These are phyloP conservation scores for Lentithecium fluviatile DNA, from an alignment of 495 filamentous ascomycete genomes.

Conservation along the genomic window DNA sequence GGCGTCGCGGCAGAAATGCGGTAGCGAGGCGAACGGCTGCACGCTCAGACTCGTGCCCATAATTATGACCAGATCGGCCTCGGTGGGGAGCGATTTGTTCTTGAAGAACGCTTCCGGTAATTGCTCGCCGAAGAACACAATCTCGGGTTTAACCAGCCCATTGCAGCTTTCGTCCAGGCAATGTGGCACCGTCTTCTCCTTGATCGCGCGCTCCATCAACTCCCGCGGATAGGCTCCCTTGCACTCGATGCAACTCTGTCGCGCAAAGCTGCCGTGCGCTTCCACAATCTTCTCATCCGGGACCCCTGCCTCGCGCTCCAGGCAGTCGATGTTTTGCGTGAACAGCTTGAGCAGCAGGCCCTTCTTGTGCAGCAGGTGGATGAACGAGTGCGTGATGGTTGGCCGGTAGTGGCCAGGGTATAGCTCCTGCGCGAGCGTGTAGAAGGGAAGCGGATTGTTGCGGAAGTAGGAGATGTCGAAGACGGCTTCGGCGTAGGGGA, in stretches of 20 bases:
- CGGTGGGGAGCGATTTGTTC: constrained; percentile 53
- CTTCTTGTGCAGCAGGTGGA: constrained; percentile 72
- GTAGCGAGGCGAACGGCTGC: constrained; percentile 84
- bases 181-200: constrained; percentile 61
- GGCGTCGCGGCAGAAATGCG: constrained; percentile 56
- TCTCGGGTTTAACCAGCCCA: constrained; percentile 92
- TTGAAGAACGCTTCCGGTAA: constrained; percentile 69
- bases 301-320: constrained; percentile 86
- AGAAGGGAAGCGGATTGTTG: constrained; percentile 83
- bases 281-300: constrained; percentile 79
- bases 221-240: constrained; percentile 65
- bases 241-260: constrained; percentile 87
- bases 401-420: constrained; percentile 90
- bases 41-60: constrained; percentile 91
- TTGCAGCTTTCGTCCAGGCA: constrained; percentile 62
- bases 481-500: constrained; percentile 75
- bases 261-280: constrained; percentile 91
- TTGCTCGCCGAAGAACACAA: constrained; percentile 86
- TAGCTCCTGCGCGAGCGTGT: constrained; percentile 82
- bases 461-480: constrained; percentile 90
- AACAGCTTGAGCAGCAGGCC: constrained; percentile 79
- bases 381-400: constrained; percentile 78
- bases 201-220: constrained; percentile 67
- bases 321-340: constrained; percentile 96
- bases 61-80: constrained; percentile 79